These are phyloP conservation scores for Mangifera indica DNA, from an alignment of 345 rosid genomes.

Conservation along the genomic window DNA sequence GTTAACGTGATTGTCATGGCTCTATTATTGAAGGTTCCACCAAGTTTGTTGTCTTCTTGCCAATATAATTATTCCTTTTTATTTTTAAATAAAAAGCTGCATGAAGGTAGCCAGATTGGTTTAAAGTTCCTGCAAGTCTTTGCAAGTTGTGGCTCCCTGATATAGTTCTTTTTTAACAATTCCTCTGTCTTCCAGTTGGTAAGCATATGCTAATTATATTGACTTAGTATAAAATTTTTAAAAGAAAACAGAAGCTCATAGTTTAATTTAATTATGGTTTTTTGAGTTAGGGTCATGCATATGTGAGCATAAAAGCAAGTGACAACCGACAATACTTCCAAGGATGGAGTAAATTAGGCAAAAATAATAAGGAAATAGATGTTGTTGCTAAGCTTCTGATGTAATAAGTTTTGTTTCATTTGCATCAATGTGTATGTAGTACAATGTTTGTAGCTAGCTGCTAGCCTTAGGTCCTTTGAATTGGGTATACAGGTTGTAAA, in stretches of 20 bases:
- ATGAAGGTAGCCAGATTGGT: neutral
- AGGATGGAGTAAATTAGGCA: neutral
- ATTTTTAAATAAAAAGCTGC: neutral
- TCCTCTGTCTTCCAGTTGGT: neutral
- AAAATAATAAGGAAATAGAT: neutral
- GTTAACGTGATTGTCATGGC: neutral
- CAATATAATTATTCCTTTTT: neutral
- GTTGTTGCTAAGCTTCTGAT: neutral
- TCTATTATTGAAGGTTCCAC: neutral
- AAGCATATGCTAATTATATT: neutral
- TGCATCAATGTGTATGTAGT: neutral
- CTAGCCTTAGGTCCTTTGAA: constrained; percentile 17
- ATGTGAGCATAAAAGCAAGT: neutral
- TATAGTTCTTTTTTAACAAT: neutral
- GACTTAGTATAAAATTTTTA: neutral
- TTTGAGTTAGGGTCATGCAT: too few relatives aligned
- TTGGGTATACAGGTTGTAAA: constrained; percentile 13
- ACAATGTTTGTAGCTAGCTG: neutral
- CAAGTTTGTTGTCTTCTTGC: neutral
- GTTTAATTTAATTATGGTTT: too few relatives aligned
- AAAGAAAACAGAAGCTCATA: too few relatives aligned
- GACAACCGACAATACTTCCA: neutral
- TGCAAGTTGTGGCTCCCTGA: neutral
- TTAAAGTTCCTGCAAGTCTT: neutral
- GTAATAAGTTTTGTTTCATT: neutral